Evolutionary conservation across 257 asterid species (phyloP), one percentile per base, ranked within the genome.

Genomic region (Fraxinus quadrangulata): DNA sequence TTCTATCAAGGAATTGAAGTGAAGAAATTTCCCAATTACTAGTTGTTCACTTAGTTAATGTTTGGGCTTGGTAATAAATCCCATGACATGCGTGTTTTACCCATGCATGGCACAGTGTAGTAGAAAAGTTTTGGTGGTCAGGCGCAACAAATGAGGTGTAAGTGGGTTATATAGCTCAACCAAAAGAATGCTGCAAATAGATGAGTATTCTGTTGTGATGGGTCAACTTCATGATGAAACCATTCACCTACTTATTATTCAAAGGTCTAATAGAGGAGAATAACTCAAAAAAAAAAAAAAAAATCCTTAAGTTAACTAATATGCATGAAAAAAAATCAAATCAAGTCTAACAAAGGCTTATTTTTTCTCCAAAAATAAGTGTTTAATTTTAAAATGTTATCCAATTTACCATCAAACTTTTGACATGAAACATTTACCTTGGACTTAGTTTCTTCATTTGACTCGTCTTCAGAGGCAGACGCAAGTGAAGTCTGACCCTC

Each of bases 381-480:
- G n/a, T 63, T 26, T 31, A 26, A 21, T 10, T 61, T 61, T 21
- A 23, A 23, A 23, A 21, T 19, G 9, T 6, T 21, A 7, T 23
- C 10, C 28, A 61, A 61, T 0, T 61, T 61, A 28, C 68, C 7
- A 3, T 61, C 33, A 9, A 61, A 23, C 69, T 24, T 63, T 8
- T 26, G 2, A 1, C 28, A 11, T 4, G 21, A 7, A 26, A 26
- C 69, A 65, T 78, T 72, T 83, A 93, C 97, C 97, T 91, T 85
- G 17, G 92, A 76, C 77, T 85, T 90, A 81, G 84, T 69, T 80
- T 87, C 93, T 72, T 83, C 85, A 69, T 86, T 91, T 17, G 87
- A 72, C 77, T 83, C 94, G 21, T 83, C 80, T 74, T 88, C 96
- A 13, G 91, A 72, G 75, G 87, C 94, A 81, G 90, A 74, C 72